phyloP scores from a whole-genome alignment of 306 rosid species.

The Lathyrus aphaca region DNA sequence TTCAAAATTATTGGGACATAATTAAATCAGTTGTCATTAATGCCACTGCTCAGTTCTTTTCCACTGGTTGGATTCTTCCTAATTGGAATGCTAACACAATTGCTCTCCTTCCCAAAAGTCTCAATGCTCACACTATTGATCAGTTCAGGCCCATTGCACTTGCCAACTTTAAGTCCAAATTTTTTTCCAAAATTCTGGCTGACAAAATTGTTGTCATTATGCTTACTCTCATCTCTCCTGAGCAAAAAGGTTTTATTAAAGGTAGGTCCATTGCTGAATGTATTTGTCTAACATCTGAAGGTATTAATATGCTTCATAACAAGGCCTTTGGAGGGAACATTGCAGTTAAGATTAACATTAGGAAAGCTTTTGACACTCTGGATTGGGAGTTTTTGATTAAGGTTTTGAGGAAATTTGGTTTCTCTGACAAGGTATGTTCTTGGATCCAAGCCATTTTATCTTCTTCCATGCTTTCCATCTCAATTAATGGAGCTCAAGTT shows the following conservation, averaged over 20 bases:
- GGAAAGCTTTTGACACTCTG: not conserved
- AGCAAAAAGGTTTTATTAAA: not conserved
- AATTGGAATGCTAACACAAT: too few species aligned
- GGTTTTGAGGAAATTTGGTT: not conserved
- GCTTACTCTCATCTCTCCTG: not conserved
- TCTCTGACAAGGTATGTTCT: fast-evolving
- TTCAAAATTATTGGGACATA: too few species aligned
- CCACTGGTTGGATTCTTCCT: too few species aligned
- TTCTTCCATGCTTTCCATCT: not conserved
- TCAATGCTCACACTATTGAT: too few species aligned
- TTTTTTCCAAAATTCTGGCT: too few species aligned
- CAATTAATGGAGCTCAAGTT: not conserved
- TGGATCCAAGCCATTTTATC: not conserved
- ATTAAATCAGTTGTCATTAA: too few species aligned
- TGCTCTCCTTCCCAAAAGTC: too few species aligned
- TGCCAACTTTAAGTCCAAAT: too few species aligned
- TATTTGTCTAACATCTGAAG: not conserved
- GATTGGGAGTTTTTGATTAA: not conserved
- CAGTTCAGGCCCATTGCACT: too few species aligned
- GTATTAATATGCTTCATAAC: not conserved
- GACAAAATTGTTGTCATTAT: too few species aligned
- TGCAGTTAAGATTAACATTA: not conserved
- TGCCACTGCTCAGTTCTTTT: too few species aligned
- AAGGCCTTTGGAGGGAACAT: not conserved
- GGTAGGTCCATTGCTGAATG: not conserved